Base-by-base conservation (phyloP, 2,329 filamentous ascomycete species). In the Penicillium aurantiogriseum region DNA sequence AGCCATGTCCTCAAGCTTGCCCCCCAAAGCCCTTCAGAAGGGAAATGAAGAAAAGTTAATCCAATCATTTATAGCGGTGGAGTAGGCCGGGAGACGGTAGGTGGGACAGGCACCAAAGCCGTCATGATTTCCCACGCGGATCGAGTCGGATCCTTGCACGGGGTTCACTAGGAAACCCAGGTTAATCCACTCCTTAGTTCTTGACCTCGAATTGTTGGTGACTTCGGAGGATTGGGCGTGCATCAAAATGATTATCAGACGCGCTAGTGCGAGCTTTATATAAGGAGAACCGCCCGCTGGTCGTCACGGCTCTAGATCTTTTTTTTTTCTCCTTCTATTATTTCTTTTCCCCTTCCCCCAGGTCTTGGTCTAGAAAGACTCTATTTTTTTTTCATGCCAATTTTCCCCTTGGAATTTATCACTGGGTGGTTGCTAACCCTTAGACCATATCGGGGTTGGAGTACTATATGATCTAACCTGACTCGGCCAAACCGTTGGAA, bases 41-140 rank as follows among this genome's bases (percentile, higher is more conserved):
- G 29, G 29, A 53, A 53, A 57, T 48, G 42, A 55, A 49, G 39
- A 54, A 49, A 51, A n/a, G 31, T 44, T 48, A 54, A 63, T 53
- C 59, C 61, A 62, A 63, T 56, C 56, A 65, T 42, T 29, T 47
- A 27, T 44, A 54, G 46, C 21, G 54, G 66, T 67, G 63, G 65
- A 66, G 61, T 54, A 56, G 56, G 39, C 49, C 58, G 59, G 52
- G 51, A 59, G 60, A 57, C 60, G 58, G 60, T 63, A 65, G 66
- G 65, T 68, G 66, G 66, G 66, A 69, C 67, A 69, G 67, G 63
- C 58, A 69, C 53, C 64, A 62, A 54, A 67, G 60, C 58, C 62
- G 63, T 61, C 51, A 61, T 60, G 58, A 59, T 64, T 63, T 64
- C 61, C 59, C 57, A 65, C 63, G 59, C 64, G 64, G 64, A 66